Evolutionary conservation across 108 stramenopile genomes (phyloP).

Genomic region (Conticribra weissflogii): DNA sequence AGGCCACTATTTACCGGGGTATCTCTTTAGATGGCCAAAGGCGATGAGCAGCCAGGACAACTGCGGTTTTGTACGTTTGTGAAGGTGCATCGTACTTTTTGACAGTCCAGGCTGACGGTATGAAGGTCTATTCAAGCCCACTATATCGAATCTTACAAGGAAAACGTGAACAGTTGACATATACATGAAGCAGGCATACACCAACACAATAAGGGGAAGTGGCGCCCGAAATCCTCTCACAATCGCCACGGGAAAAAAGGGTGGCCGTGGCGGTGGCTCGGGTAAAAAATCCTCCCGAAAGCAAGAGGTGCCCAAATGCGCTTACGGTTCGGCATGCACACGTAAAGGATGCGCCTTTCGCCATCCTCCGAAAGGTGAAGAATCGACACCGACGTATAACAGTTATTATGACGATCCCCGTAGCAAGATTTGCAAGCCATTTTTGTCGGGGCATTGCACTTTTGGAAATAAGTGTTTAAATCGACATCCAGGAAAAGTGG

Average conservation of each 20-base stretch:
- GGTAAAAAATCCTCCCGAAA: conserved; percentile 1
- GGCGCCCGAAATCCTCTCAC: conserved; percentile 45
- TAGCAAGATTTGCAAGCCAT: conserved; percentile 65
- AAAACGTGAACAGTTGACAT: too few relatives aligned
- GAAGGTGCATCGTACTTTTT: too few relatives aligned
- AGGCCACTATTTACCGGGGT: too few relatives aligned
- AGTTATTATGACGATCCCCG: conserved; percentile 64
- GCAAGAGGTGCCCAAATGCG: conserved; percentile 57
- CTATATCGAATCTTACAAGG: too few relatives aligned
- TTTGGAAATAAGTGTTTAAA: conserved; percentile 73
- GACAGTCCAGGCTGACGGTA: too few relatives aligned
- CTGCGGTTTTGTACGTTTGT: too few relatives aligned
- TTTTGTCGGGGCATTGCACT: conserved; percentile 76
- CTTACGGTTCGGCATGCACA: conserved; percentile 71
- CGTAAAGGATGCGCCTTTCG: conserved; percentile 76
- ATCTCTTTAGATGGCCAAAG: too few relatives aligned
- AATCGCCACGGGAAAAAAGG: conserved; percentile 42
- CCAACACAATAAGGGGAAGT: conserved; percentile 52
- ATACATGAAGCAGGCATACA: conserved; percentile 61
- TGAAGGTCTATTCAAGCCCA: too few relatives aligned
- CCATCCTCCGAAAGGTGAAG: conserved; percentile 38
- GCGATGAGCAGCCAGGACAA: too few relatives aligned
- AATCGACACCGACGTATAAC: conserved; percentile 20
- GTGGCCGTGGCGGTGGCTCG: conserved; percentile 8
- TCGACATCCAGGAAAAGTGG: conserved; percentile 73